These are phyloP conservation scores for Taxillus chinensis DNA, from an alignment of 164 flowering plant species.

Conservation along the genomic window DNA sequence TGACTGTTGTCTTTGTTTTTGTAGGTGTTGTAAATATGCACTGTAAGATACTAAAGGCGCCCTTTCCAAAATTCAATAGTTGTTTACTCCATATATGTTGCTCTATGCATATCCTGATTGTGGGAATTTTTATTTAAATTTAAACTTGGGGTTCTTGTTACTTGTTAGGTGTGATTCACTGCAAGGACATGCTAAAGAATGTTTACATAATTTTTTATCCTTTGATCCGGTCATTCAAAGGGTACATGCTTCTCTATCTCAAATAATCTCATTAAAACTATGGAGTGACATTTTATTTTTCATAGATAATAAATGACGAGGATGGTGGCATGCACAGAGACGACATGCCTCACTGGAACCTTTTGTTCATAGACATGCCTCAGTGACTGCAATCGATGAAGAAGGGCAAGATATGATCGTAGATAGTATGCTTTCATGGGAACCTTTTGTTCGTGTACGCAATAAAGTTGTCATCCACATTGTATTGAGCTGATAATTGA, in stretches of 20 bases:
- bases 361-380: too few species aligned
- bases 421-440: too few species aligned
- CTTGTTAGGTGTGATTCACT: slow-evolving; percentile 73
- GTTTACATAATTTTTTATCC: slow-evolving; percentile 73
- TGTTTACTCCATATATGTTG: too few species aligned
- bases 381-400: too few species aligned
- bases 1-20: not conserved
- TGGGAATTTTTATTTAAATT: too few species aligned
- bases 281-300: not conserved
- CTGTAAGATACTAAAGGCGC: not conserved
- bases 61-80: too few species aligned
- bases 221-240: slow-evolving; percentile 96
- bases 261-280: not conserved
- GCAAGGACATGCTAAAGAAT: slow-evolving; percentile 91
- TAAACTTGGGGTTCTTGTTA: not conserved
- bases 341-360: slow-evolving; percentile 96
- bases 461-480: too few species aligned
- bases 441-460: too few species aligned
- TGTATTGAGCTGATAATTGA: too few species aligned
- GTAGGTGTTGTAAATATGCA: slow-evolving; percentile 92
- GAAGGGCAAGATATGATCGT: too few species aligned
- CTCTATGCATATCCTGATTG: too few species aligned
- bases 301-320: slow-evolving; percentile 91
- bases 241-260: slow-evolving; percentile 30
- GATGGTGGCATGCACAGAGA: slow-evolving; percentile 85